Evolutionary conservation across 2,329 filamentous ascomycete genomes (phyloP).

Genomic region (Huntiella abstrusa): DNA sequence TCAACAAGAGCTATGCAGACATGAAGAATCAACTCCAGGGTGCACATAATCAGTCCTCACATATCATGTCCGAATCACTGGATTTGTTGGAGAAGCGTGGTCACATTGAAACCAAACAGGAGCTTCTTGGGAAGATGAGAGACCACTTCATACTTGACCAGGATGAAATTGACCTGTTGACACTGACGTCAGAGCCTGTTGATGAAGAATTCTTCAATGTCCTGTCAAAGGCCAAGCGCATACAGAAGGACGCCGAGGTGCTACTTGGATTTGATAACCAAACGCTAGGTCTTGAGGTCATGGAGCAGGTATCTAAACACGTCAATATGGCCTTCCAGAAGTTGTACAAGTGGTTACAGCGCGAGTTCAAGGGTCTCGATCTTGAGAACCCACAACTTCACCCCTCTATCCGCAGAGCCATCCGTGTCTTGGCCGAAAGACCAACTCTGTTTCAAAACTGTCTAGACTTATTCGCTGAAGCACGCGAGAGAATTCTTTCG

Average conservation of each 20-base stretch:
- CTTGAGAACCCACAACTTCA: conserved; percentile 89
- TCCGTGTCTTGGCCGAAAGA: conserved; percentile 74
- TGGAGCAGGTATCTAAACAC: conserved; percentile 75
- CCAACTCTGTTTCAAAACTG: conserved; percentile 86
- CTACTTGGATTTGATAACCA: conserved; percentile 82
- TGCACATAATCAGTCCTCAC: conserved; percentile 55
- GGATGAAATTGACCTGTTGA: conserved; percentile 57
- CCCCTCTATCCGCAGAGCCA: conserved; percentile 59
- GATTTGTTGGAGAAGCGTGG: conserved; percentile 52
- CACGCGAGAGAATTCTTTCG: conserved; percentile 67
- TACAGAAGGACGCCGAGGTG: conserved; percentile 75
- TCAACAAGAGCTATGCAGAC: conserved; percentile 63
- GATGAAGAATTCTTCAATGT: conserved; percentile 69
- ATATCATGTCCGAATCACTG: conserved; percentile 60
- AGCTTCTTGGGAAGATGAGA: conserved; percentile 57
- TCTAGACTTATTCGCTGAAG: conserved; percentile 80
- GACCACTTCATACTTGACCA: conserved; percentile 72
- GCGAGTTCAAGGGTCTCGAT: conserved; percentile 80
- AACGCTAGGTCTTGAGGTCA: conserved; percentile 68
- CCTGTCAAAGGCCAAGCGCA: conserved; percentile 63
- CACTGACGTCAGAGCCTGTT: conserved; percentile 61
- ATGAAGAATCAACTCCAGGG: conserved; percentile 61
- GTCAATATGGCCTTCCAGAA: conserved; percentile 88
- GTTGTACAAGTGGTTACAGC: conserved; percentile 85
- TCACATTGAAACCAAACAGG: conserved; percentile 62